Evolutionary conservation across 495 filamentous ascomycete species (phyloP), one percentile per base, ranked within the genome.

Genomic region (Penicillium mononematosum): DNA sequence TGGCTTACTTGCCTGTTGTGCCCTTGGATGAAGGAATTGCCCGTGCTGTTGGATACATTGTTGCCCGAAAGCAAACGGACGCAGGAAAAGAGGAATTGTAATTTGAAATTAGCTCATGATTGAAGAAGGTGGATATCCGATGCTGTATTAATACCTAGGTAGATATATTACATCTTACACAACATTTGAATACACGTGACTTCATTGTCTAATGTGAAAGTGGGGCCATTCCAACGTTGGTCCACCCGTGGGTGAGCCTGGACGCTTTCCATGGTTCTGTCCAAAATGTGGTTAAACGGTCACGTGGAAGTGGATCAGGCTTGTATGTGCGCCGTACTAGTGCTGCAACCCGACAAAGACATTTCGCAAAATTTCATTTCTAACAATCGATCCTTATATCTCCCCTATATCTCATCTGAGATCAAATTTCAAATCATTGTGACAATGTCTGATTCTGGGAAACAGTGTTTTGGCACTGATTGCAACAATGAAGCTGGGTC

Each of bases 1-100:
- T 96, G 50, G 88, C 89, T 24, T 96, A 96, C 70, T 53, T 68
- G 61, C 89, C 92, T 4, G 69, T 93, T 27, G 81, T 91, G n/a
- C 75, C 76, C 20, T 71, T 96, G 58, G 79, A 89, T 44, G 89
- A 95, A 58, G 92, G 88, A 6, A 78, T 95, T 47, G 76, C 77
- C 57, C 82, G 85, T 67, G 83, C 84, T 3, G 88, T 92, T 34
- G 77, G 80, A 53, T 88, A 83, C 72, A 81, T 84, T 31, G 60
- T 88, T 56, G 86, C 88, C 53, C 64, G 71, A 50, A 61, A 77
- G 54, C 62, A 67, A 27, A 52, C 65, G 50, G 66, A 65, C 27
- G 66, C 58, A 5, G 70, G 69, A 32, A 81, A 81, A 74, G 79
- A 80, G 70, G 69, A 58, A 14, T 57, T 73, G 67, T 81, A 72